phyloP scores from a whole-genome alignment of 78 protist genomes.

The Dictyostelium purpureum region DNA sequence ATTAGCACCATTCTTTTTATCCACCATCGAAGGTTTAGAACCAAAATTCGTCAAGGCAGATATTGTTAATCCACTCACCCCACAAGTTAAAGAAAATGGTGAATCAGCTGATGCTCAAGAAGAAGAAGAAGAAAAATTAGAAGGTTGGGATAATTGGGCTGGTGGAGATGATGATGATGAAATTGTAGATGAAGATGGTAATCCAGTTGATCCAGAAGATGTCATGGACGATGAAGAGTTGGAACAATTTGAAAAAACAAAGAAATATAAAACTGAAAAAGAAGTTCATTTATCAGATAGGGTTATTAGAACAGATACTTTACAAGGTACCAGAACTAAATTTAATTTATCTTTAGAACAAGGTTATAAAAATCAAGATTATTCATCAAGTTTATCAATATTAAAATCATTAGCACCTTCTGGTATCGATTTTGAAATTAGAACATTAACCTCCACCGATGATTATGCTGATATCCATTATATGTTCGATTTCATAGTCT shows the following conservation, averaged over 20 bases:
- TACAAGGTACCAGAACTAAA: conserved; percentile 17
- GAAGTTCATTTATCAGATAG: conserved; percentile 18
- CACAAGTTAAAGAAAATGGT: background rate
- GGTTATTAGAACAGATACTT: background rate
- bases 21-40: conserved; percentile 62
- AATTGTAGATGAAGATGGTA: conserved; percentile 6
- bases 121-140: background rate
- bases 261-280: background rate
- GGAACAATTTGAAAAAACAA: background rate
- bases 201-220: background rate
- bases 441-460: conserved; percentile 26
- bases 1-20: conserved; percentile 81
- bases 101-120: background rate
- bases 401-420: conserved; percentile 59
- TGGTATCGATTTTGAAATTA: conserved; percentile 80
- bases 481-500: conserved; percentile 32
- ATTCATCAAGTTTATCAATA: conserved; percentile 17
- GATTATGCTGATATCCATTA: conserved; percentile 35
- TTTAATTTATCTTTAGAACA: conserved; percentile 10
- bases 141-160: conserved; percentile 54
- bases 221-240: background rate
- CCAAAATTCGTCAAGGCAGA: conserved; percentile 36
- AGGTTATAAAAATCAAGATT: background rate
- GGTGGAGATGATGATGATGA: conserved; percentile 12
- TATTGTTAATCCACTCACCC: background rate